phyloP scores from a whole-genome alignment of 2,329 filamentous ascomycete species.

The Cladosporium halotolerans region DNA sequence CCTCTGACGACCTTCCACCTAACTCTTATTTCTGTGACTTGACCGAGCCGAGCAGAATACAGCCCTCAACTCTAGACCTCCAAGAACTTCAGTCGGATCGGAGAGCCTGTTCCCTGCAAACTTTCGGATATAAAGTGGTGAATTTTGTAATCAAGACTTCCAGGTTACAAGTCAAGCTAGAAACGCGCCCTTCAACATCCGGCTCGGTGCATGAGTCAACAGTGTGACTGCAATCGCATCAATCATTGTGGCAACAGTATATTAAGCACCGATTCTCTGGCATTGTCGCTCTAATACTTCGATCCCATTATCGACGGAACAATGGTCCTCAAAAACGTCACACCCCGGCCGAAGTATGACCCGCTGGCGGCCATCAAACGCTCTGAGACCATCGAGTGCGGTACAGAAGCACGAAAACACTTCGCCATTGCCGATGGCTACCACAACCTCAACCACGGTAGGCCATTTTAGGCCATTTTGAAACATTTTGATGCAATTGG shows the following conservation, averaged over 20 bases:
- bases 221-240: background rate
- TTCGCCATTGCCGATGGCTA: constrained; percentile 66
- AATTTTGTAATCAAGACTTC: no score
- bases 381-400: constrained; percentile 24
- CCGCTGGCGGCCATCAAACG: constrained; percentile 5
- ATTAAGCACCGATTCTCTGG: background rate
- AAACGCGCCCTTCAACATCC: constrained; percentile 3
- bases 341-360: background rate
- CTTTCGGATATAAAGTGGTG: no score
- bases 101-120: no score
- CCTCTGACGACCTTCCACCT: no score
- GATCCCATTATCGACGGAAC: background rate
- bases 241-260: background rate
- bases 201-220: background rate
- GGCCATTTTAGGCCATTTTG: constrained; percentile 14
- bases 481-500: background rate
- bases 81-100: no score
- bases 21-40: no score
- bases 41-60: no score
- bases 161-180: background rate
- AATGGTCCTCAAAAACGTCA: background rate
- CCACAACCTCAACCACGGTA: constrained; percentile 74
- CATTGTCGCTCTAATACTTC: background rate
- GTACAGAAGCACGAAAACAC: constrained; percentile 47
- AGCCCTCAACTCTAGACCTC: no score